A percentile compares a stretch with the other conserved stretches of the same genome.
phyloP scores from a whole-genome alignment of 768 basidiomycete genomes.

The Hygrocybe coccinea region DNA sequence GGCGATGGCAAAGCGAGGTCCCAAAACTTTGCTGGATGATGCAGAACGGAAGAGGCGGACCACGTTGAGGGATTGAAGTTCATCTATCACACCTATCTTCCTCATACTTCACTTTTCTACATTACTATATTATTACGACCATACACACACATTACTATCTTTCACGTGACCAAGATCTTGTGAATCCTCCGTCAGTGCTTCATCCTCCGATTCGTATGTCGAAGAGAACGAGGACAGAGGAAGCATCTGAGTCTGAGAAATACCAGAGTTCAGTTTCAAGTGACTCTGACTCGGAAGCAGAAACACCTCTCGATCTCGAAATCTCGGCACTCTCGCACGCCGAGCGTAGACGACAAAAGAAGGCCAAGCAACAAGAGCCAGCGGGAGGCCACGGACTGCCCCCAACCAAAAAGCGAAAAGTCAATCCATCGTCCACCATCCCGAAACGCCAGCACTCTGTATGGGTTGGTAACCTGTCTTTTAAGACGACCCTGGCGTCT shows the following conservation, averaged over 20 bases:
- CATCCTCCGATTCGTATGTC: too few relatives aligned
- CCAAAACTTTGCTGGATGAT: conserved; percentile 59
- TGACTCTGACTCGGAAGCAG: conserved; percentile 18
- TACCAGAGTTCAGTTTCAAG: conserved; percentile 14
- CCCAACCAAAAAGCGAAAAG: conserved; percentile 45
- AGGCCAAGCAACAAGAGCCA: conserved; percentile 31
- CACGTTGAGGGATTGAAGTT: conserved; percentile 7
- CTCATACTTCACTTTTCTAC: too few relatives aligned
- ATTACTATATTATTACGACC: too few relatives aligned
- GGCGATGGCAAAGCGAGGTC: conserved; percentile 75
- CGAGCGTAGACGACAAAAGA: conserved; percentile 62
- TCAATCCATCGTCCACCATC: conserved; percentile 35
- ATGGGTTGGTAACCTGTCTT: conserved; percentile 94
- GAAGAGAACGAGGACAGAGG: neutral
- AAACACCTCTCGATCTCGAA: conserved; percentile 37
- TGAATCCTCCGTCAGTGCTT: neutral
- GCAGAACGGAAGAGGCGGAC: conserved; percentile 28
- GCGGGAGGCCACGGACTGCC: conserved; percentile 24
- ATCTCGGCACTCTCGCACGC: conserved; percentile 68
- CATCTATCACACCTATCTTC: too few relatives aligned
- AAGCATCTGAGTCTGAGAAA: too few relatives aligned
- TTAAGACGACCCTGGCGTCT: conserved; percentile 77
- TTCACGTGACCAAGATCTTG: conserved; percentile 29
- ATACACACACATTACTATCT: too few relatives aligned
- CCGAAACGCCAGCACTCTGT: conserved; percentile 76